These are phyloP conservation scores for Articulospora tetracladia DNA, from an alignment of 495 filamentous ascomycete species.

Conservation along the genomic window DNA sequence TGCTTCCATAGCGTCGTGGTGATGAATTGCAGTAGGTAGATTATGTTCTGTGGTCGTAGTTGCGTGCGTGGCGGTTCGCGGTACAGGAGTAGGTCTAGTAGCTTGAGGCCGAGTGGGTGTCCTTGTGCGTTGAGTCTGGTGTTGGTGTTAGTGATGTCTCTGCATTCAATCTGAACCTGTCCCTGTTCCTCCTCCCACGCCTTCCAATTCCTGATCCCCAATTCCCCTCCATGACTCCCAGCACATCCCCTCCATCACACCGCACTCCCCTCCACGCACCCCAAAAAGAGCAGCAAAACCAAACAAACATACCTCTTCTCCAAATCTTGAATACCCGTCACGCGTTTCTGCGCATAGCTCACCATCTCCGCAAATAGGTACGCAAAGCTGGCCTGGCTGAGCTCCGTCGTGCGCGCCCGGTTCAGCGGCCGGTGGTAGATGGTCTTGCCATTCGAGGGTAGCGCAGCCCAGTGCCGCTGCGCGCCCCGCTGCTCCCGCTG, in stretches of 20 bases:
- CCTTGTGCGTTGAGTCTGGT: constrained; percentile 86
- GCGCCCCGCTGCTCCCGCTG: constrained; percentile 28
- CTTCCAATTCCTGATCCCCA: too few species aligned
- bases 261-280: neutral
- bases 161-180: neutral
- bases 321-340: constrained; percentile 87
- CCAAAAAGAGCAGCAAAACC: neutral
- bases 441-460: constrained; percentile 92
- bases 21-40: constrained; percentile 91
- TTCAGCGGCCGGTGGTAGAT: constrained; percentile 97
- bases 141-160: neutral
- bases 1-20: constrained; percentile 86
- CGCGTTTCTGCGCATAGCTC: constrained; percentile 83
- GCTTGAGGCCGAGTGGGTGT: constrained; percentile 88
- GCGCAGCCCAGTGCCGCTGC: constrained; percentile 62
- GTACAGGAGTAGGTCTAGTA: constrained; percentile 92
- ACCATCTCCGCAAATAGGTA: constrained; percentile 98
- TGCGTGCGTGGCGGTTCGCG: constrained; percentile 64
- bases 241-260: neutral
- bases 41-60: constrained; percentile 79
- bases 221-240: neutral
- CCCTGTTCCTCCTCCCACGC: too few species aligned
- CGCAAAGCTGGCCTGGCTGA: constrained; percentile 89
- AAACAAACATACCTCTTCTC: constrained; percentile 54
- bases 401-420: constrained; percentile 77